Conservation (phyloP, 148 eudicot species). For the Vaccinium vitisidaea region DNA sequence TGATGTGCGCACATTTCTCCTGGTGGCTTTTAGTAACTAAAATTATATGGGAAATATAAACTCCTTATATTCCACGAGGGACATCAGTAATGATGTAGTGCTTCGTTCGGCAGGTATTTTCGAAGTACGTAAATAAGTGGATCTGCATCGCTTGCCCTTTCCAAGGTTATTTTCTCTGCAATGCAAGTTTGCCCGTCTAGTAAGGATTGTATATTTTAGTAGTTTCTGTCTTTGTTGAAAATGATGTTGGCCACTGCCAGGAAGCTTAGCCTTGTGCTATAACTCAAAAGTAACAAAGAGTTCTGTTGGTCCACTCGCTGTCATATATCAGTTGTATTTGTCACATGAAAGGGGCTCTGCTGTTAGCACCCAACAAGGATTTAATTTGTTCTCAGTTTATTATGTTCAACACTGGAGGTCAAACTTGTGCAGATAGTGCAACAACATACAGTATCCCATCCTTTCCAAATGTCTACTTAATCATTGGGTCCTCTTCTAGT, state of each 20-base stretch:
- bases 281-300: neutral
- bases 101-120: constrained; percentile 51
- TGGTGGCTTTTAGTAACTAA: constrained; percentile 10
- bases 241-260: neutral
- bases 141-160: constrained; percentile 90
- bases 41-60: neutral
- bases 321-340: neutral
- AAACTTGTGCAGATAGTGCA: neutral
- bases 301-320: neutral
- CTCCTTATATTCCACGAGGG: neutral
- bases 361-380: neutral
- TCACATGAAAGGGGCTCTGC: neutral
- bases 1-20: constrained; percentile 52
- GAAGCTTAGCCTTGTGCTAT: neutral
- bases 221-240: neutral
- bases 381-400: neutral
- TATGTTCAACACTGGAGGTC: neutral
- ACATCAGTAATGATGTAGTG: constrained; percentile 15
- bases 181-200: constrained; percentile 11
- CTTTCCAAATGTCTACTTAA: neutral
- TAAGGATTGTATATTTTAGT: neutral
- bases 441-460: neutral
- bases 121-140: constrained; percentile 91
- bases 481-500: neutral
- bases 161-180: constrained; percentile 58